Base-by-base conservation (phyloP, 805 yeast genomes). In the Ogataea minuta region DNA sequence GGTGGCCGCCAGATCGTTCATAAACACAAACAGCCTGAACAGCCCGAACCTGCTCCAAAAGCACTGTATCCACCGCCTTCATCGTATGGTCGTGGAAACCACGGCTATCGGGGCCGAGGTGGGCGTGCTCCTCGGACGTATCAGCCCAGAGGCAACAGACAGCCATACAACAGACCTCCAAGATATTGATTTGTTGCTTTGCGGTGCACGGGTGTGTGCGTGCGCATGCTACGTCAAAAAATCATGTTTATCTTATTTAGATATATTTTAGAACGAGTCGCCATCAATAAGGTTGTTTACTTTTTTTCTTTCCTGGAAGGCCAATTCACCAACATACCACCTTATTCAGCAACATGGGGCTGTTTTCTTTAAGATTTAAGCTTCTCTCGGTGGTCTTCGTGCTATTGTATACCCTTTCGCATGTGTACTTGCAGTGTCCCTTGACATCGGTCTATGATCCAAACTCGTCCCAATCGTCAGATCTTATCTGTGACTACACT, bases 1-100 rank as follows among this genome's bases (percentile, higher is more conserved):
- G 97, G 97, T 4, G 96, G 96, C 1, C 46, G 63, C 37, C 33
- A 34, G 12, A 39, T 43, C 21, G 43, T 34, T 4, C 41, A 38
- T 20, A 37, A 41, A 13, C 36, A 34, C 32, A 42, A 30, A 25
- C 21, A 20, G 6, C 21, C 16, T 8, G 31, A 25, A 15, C 32
- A 25, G 12, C 31, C 8, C 10, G 41, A 28, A 25, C 35, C 37
- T n/a, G 36, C 29, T 15, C 30, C 41, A 6, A 43, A 42, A 28
- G 43, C 36, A 27, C 31, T 40, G 43, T 51, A 47, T 39, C 52
- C 52, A 7, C 53, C 55, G 3, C 53, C 53, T 1, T 11, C 46
- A 3, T 35, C 43, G 6, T 50, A 50, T 32, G 36, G 38, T 4
- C 27, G 42, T 9, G 38, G 45, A 13, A 17, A 12, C 4, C 30